Percentiles rank a stretch among this genome's conserved stretches.
Conservation (phyloP, 2,329 filamentous ascomycete species). For the Penicillium sp. region DNA sequence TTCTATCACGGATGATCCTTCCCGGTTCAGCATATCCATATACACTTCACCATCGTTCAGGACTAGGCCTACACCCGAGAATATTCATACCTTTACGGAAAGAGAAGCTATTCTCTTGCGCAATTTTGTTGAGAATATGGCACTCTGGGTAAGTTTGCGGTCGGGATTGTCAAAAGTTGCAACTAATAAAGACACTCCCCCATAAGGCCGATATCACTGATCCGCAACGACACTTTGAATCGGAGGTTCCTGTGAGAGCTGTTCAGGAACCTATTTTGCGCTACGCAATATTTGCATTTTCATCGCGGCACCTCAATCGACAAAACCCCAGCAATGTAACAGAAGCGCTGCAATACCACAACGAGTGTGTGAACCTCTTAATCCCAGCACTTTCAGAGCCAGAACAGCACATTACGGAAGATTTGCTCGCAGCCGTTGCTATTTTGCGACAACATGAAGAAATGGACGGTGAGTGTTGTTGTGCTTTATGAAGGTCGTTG, state of each 20-base stretch:
- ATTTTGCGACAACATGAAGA: constrained; percentile 39
- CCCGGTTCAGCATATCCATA: constrained; percentile 4
- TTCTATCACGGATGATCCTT: not conserved
- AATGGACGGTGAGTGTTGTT: constrained; percentile 25
- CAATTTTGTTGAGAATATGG: constrained; percentile 36
- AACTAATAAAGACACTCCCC: not conserved
- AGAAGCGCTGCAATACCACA: constrained; percentile 35
- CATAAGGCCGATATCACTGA: constrained; percentile 36
- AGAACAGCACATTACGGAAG: constrained; percentile 24
- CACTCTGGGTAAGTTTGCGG: constrained; percentile 28
- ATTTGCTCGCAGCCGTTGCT: constrained; percentile 33
- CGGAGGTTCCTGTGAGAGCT: constrained; percentile 31
- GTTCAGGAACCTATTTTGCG: constrained; percentile 33
- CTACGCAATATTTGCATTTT: constrained; percentile 34
- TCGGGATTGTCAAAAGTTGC: not conserved
- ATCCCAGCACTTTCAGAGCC: constrained; percentile 34
- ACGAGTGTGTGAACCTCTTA: constrained; percentile 33
- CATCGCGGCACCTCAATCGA: constrained; percentile 34
- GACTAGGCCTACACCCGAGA: not conserved
- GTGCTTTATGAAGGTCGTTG: not conserved
- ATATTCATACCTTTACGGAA: constrained; percentile 12
- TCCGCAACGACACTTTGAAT: constrained; percentile 30
- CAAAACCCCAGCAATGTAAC: constrained; percentile 20
- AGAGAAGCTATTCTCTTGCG: constrained; percentile 25
- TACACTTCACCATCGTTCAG: constrained; percentile 3